Evolutionary conservation across 176 grass and related monocot species (phyloP), one percentile per base, ranked within the genome.

Genomic region (Aegilops sharonensis): DNA sequence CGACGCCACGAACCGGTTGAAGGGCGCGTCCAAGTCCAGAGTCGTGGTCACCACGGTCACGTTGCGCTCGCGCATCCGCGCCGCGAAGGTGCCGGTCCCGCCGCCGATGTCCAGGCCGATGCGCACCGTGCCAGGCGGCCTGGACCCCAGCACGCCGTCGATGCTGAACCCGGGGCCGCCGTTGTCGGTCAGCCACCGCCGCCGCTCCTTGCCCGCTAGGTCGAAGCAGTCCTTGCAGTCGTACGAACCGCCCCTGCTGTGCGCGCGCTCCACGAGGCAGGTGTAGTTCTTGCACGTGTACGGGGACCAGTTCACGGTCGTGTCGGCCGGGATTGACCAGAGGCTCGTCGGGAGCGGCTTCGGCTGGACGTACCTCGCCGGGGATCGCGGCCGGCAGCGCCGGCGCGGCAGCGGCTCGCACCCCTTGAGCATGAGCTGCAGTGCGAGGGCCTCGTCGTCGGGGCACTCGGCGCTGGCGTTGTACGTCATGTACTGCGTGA

Each of bases 171-270:
- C 91, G 0, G 85, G 59, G 0, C 85, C 91, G 4, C 93, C 85
- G 54, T 86, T 93, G 87, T 95, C 92, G 12, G 69, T 13, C 42
- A 90, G 68, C 91, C 95, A 97, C 70, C 95, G 89, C 68, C 75
- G 83, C 42, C 88, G 86, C 87, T 95, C 95, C 79, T 94, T 79
- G 6, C 95, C 95, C 0, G 77, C 75, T 40, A 98, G 90, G 89
- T 98, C 82, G 83, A 98, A 98, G 77, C 95, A 98, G 71, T 98
- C 93, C 82, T 95, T 98, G 85, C 95, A 98, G 86, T 95, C 91
- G 77, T 68, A 80, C 20, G 91, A 30, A 4, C 79, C 73, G 24
- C 95, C 95, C 40, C 89, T 72, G 21, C 37, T 11, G 29, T 37
- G 86, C 2, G 79, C 93, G 62, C 95, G 83, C n/a, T 66, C 48